phyloP scores from a whole-genome alignment of 768 basidiomycete genomes.

The Russula brevipes region DNA sequence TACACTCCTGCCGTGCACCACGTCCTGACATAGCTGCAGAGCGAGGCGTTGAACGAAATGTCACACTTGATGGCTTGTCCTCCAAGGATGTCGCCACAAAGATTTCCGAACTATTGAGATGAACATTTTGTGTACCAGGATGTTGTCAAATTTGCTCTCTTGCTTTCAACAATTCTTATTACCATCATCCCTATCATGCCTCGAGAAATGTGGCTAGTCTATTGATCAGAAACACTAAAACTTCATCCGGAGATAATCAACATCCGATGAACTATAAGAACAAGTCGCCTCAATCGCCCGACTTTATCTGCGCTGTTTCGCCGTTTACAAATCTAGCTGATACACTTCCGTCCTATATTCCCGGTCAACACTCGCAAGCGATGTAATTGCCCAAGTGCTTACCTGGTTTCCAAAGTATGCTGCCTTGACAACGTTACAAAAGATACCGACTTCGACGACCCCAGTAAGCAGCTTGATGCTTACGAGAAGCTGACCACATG shows the following conservation, averaged over 20 bases:
- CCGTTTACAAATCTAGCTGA: slow-evolving; percentile 10
- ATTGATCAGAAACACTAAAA: slow-evolving; percentile 4
- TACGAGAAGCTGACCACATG: slow-evolving; percentile 53
- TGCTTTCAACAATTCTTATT: neutral
- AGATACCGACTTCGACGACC: slow-evolving; percentile 98
- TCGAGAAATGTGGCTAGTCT: neutral
- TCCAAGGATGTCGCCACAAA: slow-evolving; percentile 66
- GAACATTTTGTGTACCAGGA: slow-evolving; percentile 1
- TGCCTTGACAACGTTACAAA: slow-evolving; percentile 86
- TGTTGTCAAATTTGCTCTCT: neutral
- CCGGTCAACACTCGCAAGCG: neutral
- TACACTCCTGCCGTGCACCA: neutral
- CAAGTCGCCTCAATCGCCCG: slow-evolving; percentile 3
- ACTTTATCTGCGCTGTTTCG: slow-evolving; percentile 8
- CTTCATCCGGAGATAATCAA: neutral
- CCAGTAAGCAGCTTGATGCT: slow-evolving; percentile 93
- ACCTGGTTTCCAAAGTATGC: slow-evolving; percentile 96
- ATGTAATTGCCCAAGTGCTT: slow-evolving; percentile 15
- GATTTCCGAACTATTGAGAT: slow-evolving; percentile 55
- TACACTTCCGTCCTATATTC: slow-evolving; percentile 17
- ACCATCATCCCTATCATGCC: neutral
- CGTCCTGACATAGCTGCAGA: slow-evolving; percentile 41
- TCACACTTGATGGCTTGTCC: slow-evolving; percentile 72
- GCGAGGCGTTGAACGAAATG: slow-evolving; percentile 73
- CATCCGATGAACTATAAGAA: neutral